phyloP scores from a whole-genome alignment of 352 stramenopile species.

The Phytophthora pisi region DNA sequence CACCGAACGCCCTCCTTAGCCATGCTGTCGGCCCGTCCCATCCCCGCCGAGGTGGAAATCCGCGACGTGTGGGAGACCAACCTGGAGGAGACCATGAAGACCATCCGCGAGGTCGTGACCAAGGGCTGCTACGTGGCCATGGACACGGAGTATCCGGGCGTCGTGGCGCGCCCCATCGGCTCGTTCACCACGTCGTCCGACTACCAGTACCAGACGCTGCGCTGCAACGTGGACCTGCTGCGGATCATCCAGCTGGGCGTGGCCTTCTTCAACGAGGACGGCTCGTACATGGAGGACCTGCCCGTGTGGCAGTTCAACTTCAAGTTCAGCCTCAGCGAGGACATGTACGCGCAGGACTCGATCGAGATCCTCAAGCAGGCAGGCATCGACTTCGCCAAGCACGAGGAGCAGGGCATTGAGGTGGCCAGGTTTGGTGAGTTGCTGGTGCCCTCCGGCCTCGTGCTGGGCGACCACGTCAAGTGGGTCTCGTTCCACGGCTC shows the following conservation, averaged over 20 bases:
- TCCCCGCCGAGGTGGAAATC: slow-evolving; percentile 92
- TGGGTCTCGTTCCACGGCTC: slow-evolving; percentile 99
- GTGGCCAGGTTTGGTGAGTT: slow-evolving; percentile 97
- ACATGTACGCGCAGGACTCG: slow-evolving; percentile 99
- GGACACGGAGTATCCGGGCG: slow-evolving; percentile 99
- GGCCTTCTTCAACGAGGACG: slow-evolving; percentile 96
- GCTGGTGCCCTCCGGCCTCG: slow-evolving; percentile 97
- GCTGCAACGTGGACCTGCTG: slow-evolving; percentile 98
- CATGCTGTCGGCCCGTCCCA: slow-evolving; percentile 57
- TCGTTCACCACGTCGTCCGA: slow-evolving; percentile 95
- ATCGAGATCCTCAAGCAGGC: slow-evolving; percentile 98
- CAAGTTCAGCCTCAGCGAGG: slow-evolving; percentile 97
- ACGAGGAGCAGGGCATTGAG: slow-evolving; percentile 97
- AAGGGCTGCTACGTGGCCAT: slow-evolving; percentile 98
- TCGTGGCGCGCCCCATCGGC: slow-evolving; percentile 97
- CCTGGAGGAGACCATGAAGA: slow-evolving; percentile 95
- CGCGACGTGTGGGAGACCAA: slow-evolving; percentile 94
- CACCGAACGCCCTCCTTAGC: background rate
- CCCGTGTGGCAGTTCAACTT: slow-evolving; percentile 99
- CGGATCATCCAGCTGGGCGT: slow-evolving; percentile 99
- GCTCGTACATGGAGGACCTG: slow-evolving; percentile 94
- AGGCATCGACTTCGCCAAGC: slow-evolving; percentile 98
- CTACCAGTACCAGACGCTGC: slow-evolving; percentile 98
- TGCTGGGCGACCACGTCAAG: slow-evolving; percentile 98
- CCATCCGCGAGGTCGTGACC: slow-evolving; percentile 96